Conservation (phyloP, 129 eudicot genomes). For the Solidago caesia region DNA sequence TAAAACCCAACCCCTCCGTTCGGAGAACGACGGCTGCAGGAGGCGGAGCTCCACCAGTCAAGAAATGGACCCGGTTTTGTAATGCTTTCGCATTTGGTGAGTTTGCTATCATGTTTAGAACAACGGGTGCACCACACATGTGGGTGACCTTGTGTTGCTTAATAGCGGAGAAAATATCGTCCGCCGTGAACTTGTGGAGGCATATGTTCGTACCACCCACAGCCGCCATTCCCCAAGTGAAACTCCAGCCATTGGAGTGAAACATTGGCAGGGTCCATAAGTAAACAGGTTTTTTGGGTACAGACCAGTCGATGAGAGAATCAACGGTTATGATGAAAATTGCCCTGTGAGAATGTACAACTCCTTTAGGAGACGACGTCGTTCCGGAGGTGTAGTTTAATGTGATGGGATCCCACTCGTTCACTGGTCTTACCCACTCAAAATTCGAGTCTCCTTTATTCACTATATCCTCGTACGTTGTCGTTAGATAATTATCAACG, state of each 20-base stretch:
- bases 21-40: constrained; percentile 50
- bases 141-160: constrained; percentile 48
- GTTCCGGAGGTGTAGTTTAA: too few relatives aligned
- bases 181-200: constrained; percentile 41
- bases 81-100: too few relatives aligned
- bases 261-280: constrained; percentile 78
- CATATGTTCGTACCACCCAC: constrained; percentile 63
- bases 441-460: constrained; percentile 43
- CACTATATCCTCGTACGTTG: constrained; percentile 41
- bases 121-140: constrained; percentile 76
- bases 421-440: constrained; percentile 42
- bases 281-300: constrained; percentile 41
- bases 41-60: constrained; percentile 77
- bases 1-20: constrained; percentile 48
- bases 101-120: constrained; percentile 55
- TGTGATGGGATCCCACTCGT: too few relatives aligned
- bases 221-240: constrained; percentile 74
- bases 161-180: constrained; percentile 32
- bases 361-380: too few relatives aligned
- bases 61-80: too few relatives aligned
- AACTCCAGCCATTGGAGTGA: constrained; percentile 70
- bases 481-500: constrained; percentile 7
- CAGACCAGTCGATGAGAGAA: constrained; percentile 43
- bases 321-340: too few relatives aligned
- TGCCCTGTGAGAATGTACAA: too few relatives aligned